These are phyloP conservation scores for Boletus edulis DNA, from an alignment of 768 basidiomycete genomes.

Conservation along the genomic window DNA sequence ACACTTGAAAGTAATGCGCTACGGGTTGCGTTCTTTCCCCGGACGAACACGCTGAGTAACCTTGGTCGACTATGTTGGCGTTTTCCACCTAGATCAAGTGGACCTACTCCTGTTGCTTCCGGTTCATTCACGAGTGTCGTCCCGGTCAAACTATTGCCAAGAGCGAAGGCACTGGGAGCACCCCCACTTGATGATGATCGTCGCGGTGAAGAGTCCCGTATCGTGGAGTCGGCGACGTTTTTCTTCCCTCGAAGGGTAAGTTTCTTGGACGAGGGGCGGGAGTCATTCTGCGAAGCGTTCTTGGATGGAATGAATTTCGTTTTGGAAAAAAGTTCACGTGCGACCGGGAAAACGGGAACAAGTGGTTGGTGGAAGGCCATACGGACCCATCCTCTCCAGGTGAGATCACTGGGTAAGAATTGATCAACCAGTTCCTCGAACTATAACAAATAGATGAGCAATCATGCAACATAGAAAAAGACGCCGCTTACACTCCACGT, in stretches of 20 bases:
- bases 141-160: conserved; percentile 22
- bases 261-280: conserved; percentile 23
- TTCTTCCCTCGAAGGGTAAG: conserved; percentile 18
- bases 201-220: conserved; percentile 8
- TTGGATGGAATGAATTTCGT: conserved; percentile 62
- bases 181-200: conserved; percentile 24
- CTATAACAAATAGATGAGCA: conserved; percentile 33
- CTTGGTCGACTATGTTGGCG: conserved; percentile 28
- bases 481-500: conserved; percentile 73
- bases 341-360: conserved; percentile 74
- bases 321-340: conserved; percentile 74
- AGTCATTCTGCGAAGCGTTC: conserved; percentile 29
- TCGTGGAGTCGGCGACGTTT: conserved; percentile 10
- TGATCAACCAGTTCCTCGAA: conserved; percentile 79
- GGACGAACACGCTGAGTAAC: conserved; percentile 30
- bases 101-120: conserved; percentile 30
- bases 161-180: neutral
- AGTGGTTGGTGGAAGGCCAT: conserved; percentile 81
- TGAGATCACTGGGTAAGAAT: conserved; percentile 75
- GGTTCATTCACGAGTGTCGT: conserved; percentile 42
- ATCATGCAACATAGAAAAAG: conserved; percentile 2
- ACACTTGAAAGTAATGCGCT: conserved; percentile 10
- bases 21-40: conserved; percentile 18
- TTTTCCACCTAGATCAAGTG: conserved; percentile 7
- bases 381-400: conserved; percentile 80